Conservation (phyloP, 352 stramenopile species). For the Phytophthora pinifolia region DNA sequence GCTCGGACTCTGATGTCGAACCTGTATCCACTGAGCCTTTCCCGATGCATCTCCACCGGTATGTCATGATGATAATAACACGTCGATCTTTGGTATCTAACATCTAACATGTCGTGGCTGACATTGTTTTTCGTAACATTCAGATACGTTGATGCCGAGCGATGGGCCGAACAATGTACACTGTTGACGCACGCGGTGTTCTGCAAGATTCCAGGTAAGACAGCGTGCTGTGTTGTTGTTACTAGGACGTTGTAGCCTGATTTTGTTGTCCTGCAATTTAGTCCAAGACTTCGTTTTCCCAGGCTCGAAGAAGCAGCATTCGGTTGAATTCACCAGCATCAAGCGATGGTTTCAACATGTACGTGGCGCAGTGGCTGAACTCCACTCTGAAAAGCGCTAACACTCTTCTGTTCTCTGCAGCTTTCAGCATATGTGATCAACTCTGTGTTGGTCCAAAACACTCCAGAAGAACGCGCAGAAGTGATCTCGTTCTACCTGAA, state of each 20-base stretch:
- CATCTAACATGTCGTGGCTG: background rate
- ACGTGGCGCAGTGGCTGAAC: conserved; percentile 12
- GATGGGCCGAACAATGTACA: conserved; percentile 78
- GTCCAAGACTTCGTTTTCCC: conserved; percentile 73
- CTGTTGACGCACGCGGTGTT: conserved; percentile 82
- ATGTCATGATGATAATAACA: conserved; percentile 1
- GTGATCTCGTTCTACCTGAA: conserved; percentile 80
- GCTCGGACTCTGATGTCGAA: conserved; percentile 7
- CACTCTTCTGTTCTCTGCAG: conserved; percentile 21
- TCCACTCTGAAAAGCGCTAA: background rate
- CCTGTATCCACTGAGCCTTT: conserved; percentile 20
- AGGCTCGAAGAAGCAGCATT: conserved; percentile 55
- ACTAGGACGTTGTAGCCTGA: background rate
- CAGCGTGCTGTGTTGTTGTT: background rate
- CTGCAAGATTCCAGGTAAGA: conserved; percentile 69
- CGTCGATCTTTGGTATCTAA: background rate
- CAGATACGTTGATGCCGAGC: conserved; percentile 57
- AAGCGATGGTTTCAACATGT: conserved; percentile 89
- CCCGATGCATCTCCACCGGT: conserved; percentile 34
- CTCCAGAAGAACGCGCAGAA: conserved; percentile 58
- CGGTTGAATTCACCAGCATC: conserved; percentile 54
- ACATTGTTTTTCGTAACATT: background rate
- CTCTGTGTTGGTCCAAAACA: conserved; percentile 70
- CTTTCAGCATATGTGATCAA: conserved; percentile 85
- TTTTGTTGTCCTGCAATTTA: conserved; percentile 21